Base-by-base conservation (phyloP, 768 basidiomycete genomes). In the Lepiota venenata region DNA sequence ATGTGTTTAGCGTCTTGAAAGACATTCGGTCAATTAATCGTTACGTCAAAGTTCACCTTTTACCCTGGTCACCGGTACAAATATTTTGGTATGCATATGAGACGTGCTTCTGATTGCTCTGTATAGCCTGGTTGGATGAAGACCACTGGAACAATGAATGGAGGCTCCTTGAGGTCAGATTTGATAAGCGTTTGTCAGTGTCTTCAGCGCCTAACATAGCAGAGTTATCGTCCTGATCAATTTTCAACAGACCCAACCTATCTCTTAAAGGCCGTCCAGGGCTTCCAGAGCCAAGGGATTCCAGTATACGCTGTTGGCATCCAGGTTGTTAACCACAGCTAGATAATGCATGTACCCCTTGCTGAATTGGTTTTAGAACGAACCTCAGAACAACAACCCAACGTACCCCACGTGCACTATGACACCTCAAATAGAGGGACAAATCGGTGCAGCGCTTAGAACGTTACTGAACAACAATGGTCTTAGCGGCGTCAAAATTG, bases 121-220 rank as follows among this genome's bases (percentile, higher is more conserved):
- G n/a, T n/a, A 22, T 36, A 89, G 87, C 88, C 89, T 10, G 85
- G 71, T 3, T 91, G 89, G 88, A 88, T 89, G 87, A 91, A 91
- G 66, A 72, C 70, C 45, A 81, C 76, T 53, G 76, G 75, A 3
- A 79, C 79, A 0, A 88, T 88, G 84, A 74, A 81, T 22, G 88
- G 88, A 1, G 87, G 87, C 29, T 79, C 76, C 11, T 64, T 90
- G 48, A 60, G 74, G 25, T 75, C 80, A 0, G 68, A 72, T 42
- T 82, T 81, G 53, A 66, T 78, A 37, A 64, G 63, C 38, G 64
- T 69, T 0, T 84, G 83, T 87, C 57, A 56, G 82, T 69, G 7
- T 20, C 48, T 1, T 11, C 2, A 49, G 8, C n/a, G 50, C 6
- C 20, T 48, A n/a, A 15, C 7, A 11, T 20, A 38, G 22, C 16